Conservation (phyloP, 768 basidiomycete species). For the Symmetrospora coprosmae region DNA sequence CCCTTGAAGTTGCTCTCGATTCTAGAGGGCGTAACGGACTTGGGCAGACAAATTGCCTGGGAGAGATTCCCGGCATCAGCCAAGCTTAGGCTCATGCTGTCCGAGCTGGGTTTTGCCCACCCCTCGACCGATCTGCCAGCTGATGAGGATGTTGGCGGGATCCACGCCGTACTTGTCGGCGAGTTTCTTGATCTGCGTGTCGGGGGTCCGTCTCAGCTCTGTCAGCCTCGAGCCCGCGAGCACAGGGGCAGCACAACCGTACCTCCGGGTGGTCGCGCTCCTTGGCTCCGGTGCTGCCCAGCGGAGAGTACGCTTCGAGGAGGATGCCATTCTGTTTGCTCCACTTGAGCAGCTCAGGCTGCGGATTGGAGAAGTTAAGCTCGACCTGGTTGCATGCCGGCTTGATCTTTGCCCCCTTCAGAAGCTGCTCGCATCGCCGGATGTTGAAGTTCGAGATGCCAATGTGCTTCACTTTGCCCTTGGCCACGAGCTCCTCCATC, state of each 20-base stretch:
- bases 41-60: conserved; percentile 53
- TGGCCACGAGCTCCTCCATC: conserved; percentile 61
- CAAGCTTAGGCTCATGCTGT: too few relatives aligned
- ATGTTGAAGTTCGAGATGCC: conserved; percentile 72
- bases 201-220: too few relatives aligned
- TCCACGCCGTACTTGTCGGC: conserved; percentile 50
- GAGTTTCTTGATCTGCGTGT: conserved; percentile 52
- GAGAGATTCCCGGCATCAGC: too few relatives aligned
- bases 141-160: conserved; percentile 39
- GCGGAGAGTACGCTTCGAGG: conserved; percentile 63
- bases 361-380: conserved; percentile 61
- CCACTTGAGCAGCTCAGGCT: conserved; percentile 58
- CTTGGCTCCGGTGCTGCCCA: conserved; percentile 40
- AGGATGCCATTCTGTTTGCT: conserved; percentile 52
- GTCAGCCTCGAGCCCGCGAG: too few relatives aligned
- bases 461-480: conserved; percentile 63
- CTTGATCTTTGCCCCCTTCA: conserved; percentile 40
- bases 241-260: too few relatives aligned
- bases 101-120: too few relatives aligned
- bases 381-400: conserved; percentile 57
- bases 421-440: conserved; percentile 48
- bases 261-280: conserved; percentile 47
- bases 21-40: conserved; percentile 58
- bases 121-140: conserved; percentile 47
- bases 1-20: conserved; percentile 58